Percentiles rank a stretch among this genome's conserved stretches.
Conservation (phyloP, 2,329 filamentous ascomycete species). For the Nemania sp. region DNA sequence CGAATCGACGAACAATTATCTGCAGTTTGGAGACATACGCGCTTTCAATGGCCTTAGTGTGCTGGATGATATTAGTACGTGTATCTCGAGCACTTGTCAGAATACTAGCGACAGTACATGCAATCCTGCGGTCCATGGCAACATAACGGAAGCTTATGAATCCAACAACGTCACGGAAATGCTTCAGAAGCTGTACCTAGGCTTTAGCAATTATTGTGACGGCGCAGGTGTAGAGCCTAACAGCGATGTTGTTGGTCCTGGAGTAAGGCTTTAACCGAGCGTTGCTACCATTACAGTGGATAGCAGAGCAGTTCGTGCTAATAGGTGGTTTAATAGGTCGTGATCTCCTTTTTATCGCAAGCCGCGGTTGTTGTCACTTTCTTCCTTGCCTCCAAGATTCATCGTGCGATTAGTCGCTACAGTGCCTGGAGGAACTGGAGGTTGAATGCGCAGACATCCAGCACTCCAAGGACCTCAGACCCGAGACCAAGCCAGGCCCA, state of each 20-base stretch:
- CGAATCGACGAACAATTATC: background rate
- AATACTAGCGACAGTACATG: background rate
- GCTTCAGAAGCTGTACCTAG: background rate
- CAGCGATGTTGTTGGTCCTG: background rate
- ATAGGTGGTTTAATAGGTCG: background rate
- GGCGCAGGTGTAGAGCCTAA: background rate
- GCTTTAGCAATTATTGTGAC: background rate
- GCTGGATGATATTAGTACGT: background rate
- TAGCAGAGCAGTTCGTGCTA: background rate
- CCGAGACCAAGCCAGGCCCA: background rate
- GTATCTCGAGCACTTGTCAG: conserved; percentile 6
- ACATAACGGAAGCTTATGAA: background rate
- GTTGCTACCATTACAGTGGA: background rate
- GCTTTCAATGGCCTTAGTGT: conserved; percentile 1
- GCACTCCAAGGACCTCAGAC: background rate
- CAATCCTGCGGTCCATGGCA: background rate
- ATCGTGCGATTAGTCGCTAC: background rate
- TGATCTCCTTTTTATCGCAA: background rate
- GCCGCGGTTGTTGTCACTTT: background rate
- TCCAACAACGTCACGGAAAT: background rate
- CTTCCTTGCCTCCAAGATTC: background rate
- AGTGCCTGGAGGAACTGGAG: background rate
- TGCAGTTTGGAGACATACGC: background rate
- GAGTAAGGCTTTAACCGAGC: background rate
- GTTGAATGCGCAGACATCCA: background rate